Percentiles rank a stretch among this genome's conserved stretches.
Conservation (phyloP, 306 rosid genomes). For the Crotalaria pallida region DNA sequence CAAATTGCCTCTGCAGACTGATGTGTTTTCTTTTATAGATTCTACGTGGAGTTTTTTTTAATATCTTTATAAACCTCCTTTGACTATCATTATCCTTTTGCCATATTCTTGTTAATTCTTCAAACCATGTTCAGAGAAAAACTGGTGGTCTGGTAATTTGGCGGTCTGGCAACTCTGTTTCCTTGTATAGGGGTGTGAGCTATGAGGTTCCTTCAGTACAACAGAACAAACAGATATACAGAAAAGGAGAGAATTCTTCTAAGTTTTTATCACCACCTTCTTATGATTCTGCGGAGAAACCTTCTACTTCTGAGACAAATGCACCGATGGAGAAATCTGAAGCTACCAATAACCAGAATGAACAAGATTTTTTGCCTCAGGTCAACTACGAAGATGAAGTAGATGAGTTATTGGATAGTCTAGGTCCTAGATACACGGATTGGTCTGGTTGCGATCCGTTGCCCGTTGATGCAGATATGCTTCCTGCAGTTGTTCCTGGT, state of each 20-base stretch:
- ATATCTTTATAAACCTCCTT: background rate
- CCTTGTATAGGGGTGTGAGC: constrained; percentile 93
- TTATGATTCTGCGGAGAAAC: constrained; percentile 10
- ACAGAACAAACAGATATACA: constrained; percentile 44
- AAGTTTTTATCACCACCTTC: constrained; percentile 33
- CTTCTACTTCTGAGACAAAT: constrained; percentile 30
- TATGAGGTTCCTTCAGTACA: constrained; percentile 65
- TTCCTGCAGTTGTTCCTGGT: constrained; percentile 66
- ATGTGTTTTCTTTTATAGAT: background rate
- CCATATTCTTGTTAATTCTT: constrained; percentile 21
- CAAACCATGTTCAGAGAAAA: constrained; percentile 60
- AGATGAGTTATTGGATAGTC: constrained; percentile 60
- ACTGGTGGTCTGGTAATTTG: constrained; percentile 97
- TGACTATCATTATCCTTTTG: background rate
- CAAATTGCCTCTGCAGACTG: background rate
- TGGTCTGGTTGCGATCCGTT: constrained; percentile 91
- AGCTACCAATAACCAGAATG: constrained; percentile 32
- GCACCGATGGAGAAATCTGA: constrained; percentile 25
- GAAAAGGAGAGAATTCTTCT: constrained; percentile 36
- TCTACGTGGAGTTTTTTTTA: background rate
- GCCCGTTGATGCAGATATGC: constrained; percentile 91
- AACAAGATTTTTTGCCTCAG: constrained; percentile 32
- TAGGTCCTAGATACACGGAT: constrained; percentile 85
- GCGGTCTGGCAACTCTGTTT: constrained; percentile 95
- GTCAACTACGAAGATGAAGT: constrained; percentile 77